Base-by-base conservation (phyloP, 495 filamentous ascomycete species). In the Friedmanniomyces endolithicus region DNA sequence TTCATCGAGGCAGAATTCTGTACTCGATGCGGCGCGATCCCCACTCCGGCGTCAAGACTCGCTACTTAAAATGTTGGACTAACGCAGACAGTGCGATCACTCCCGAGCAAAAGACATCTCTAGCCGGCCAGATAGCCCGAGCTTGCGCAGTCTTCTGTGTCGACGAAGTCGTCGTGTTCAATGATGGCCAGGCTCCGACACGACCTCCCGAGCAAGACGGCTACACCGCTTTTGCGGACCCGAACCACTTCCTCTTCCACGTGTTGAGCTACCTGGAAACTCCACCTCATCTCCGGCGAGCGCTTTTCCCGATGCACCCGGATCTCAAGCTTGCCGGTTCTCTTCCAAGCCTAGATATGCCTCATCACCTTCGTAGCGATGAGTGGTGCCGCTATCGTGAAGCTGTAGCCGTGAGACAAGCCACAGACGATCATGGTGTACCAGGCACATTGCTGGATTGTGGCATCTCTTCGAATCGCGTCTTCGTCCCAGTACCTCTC, bases 111-210 rank as follows among this genome's bases (percentile, higher is more conserved):
- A 81, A 83, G 62, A 81, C 80, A 9, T 68, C 71, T 23, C 71
- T 85, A 37, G 81, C 80, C 4, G 80, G 82, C 20, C 78, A 78
- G 52, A 76, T 90, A 22, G 86, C 84, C 1, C 82, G 86, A 20
- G 84, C 83, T 14, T 69, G 81, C 8, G 80, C 84, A 23, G 82
- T 88, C 54, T 89, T 87, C 64, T 82, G 76, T 56, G 77, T 89
- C 50, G 86, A 90, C 61, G 86, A 90, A 66, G 73, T 90, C 25
- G 72, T 89, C 43, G 66, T 89, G 52, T 89, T 82, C 64, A 77
- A 86, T 46, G 85, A 88, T 65, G 74, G 64, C 45, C 64, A 63
- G 23, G 59, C 41, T 3, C 11, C 44, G 1, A 63, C 52, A 27
- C 35, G 51, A 16, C 67, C 73, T 27, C 67, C 71, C 22, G 69